Evolutionary conservation across 345 rosid genomes (phyloP).

Genomic region (Atalantia buxifolia): DNA sequence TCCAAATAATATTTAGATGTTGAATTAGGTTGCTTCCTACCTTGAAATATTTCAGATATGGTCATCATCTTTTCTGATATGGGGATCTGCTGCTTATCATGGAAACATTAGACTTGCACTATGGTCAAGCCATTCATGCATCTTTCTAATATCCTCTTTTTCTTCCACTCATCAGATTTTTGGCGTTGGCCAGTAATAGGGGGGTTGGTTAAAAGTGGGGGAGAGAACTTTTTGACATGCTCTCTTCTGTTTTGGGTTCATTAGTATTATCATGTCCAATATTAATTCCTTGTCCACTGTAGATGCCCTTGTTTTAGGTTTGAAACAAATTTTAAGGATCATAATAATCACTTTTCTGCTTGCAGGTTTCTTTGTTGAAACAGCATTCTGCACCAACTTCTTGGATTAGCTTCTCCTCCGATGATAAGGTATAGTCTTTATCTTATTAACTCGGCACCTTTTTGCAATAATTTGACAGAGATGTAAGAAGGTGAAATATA

Average conservation of each 20-base stretch:
- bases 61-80: background rate
- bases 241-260: background rate
- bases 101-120: background rate
- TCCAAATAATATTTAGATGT: background rate
- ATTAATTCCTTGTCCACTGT: no score
- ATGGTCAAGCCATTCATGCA: background rate
- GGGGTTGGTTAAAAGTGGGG: background rate
- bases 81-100: background rate
- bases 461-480: background rate
- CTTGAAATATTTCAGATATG: background rate
- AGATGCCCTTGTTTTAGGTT: background rate
- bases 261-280: background rate
- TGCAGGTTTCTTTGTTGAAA: slow-evolving; percentile 86
- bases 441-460: background rate
- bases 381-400: slow-evolving; percentile 98
- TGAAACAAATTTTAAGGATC: background rate
- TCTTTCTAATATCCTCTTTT: background rate
- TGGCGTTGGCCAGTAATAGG: background rate
- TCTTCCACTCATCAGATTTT: background rate
- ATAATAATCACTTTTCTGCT: slow-evolving; percentile 19
- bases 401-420: slow-evolving; percentile 84
- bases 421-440: slow-evolving; percentile 68
- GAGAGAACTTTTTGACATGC: background rate
- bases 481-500: background rate
- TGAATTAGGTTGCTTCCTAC: background rate